phyloP scores from a whole-genome alignment of 2,329 filamentous ascomycete species.

The Colletotrichum plurivorum region DNA sequence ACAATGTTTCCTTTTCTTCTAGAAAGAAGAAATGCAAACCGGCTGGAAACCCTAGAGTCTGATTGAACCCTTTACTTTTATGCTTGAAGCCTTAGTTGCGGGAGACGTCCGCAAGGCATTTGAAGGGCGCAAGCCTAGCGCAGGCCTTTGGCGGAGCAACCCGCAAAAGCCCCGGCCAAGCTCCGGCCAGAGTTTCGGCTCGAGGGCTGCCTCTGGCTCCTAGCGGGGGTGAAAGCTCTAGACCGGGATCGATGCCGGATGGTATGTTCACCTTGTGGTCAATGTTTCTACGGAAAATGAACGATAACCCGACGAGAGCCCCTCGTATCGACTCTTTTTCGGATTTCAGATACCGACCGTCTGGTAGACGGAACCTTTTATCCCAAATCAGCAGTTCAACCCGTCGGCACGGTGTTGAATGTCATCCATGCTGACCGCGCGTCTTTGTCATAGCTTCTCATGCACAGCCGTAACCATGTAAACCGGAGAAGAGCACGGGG shows the following conservation, averaged over 20 bases:
- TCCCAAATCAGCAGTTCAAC: not conserved
- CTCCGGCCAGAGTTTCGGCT: not conserved
- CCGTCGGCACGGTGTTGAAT: no score
- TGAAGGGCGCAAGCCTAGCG: not conserved
- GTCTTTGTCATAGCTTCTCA: no score
- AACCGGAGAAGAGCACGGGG: no score
- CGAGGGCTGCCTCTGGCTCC: no score
- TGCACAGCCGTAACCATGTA: no score
- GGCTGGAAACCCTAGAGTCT: not conserved
- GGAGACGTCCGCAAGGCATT: not conserved
- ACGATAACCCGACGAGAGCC: not conserved
- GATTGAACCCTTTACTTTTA: not conserved
- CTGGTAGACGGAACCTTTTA: not conserved
- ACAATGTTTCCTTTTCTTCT: not conserved
- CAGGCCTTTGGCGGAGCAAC: not conserved
- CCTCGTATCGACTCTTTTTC: not conserved
- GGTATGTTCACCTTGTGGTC: not conserved
- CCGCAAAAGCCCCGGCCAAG: not conserved
- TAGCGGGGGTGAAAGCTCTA: not conserved
- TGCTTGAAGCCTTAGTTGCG: not conserved
- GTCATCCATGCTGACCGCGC: no score
- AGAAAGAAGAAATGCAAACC: not conserved
- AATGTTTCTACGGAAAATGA: not conserved
- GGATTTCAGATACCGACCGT: not conserved
- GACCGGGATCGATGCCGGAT: not conserved